Evolutionary conservation across 2,329 filamentous ascomycete genomes (phyloP), one percentile per base, ranked within the genome.

Genomic region (Claviceps fusiformis): DNA sequence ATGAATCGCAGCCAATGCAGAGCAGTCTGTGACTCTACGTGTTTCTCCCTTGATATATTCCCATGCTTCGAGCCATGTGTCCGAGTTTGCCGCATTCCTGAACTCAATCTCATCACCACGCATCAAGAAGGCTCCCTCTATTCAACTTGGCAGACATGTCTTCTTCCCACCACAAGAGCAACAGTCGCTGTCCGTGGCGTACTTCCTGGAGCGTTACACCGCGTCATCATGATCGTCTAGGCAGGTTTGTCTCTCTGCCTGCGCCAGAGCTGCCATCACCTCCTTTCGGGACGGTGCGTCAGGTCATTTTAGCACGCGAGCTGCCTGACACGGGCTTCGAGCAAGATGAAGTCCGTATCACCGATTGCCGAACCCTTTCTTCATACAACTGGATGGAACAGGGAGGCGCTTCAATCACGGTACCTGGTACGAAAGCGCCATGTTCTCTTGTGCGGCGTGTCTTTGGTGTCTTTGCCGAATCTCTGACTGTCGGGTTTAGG

Each of bases 401-500:
- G 5, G 9, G 31, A 39, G 9, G 31, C 15, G 48, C 31, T 7
- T 50, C 48, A 6, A 50, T 50, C n/a, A 3, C 17, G 48, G 33
- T 50, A 4, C 48, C 48, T 37, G 48, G 45, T 47, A 29, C 8
- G 45, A 47, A 11, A 19, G 27, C 9, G 43, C n/a, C 24, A 1
- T 8, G 3, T 5, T 41, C n/a, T 41, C 15, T n/a, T 41, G 17
- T 7, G 39, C 8, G 24, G 24, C 24, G 24, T 24, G 24, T 24
- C 24, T 24, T 24, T 1, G 3, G 1, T 3, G n/a, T 27, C 43
- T 5, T 1, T 27, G n/a, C 43, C 6, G n/a, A 24, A 45, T 45
- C n/a, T 15, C 45, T 29, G 8, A 47, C 44, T 29, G 19, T 10
- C 3, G 10, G 1, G 5, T 19, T 35, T 24, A 78, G 77, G 77